These are phyloP conservation scores for Moesziomyces antarcticus DNA, from an alignment of 1,284 basidiomycete genomes.

Conservation along the genomic window DNA sequence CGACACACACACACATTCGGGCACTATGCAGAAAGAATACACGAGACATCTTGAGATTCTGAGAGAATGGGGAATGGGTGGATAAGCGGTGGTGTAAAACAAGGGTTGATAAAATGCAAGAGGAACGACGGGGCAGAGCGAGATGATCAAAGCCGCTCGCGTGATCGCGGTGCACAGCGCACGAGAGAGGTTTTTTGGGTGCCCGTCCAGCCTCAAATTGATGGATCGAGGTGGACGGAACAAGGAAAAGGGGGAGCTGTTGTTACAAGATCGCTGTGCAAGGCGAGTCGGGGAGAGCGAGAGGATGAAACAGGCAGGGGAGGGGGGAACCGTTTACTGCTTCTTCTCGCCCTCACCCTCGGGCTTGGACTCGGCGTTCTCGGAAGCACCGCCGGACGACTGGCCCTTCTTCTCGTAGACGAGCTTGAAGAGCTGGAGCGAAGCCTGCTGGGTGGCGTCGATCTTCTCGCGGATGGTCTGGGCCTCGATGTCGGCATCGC, in stretches of 20 bases:
- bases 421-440: conserved; percentile 97
- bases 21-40: background rate
- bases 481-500: conserved; percentile 82
- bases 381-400: conserved; percentile 70
- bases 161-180: no score
- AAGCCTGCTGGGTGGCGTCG: conserved; percentile 94
- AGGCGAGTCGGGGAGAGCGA: background rate
- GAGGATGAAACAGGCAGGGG: background rate
- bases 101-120: background rate
- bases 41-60: conserved; percentile 2
- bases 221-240: background rate
- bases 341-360: conserved; percentile 64
- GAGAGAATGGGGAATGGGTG: background rate
- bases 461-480: conserved; percentile 93
- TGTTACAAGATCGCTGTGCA: conserved; percentile 22
- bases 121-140: background rate
- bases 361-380: conserved; percentile 35
- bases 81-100: conserved; percentile 11
- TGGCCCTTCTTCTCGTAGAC: conserved; percentile 91
- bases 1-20: no score
- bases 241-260: conserved; percentile 10
- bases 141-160: background rate
- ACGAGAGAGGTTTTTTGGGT: no score
- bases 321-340: conserved; percentile 40
- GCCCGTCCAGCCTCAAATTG: background rate